Base-by-base conservation (phyloP, 1,284 basidiomycete species). In the Rhodofomes roseus region DNA sequence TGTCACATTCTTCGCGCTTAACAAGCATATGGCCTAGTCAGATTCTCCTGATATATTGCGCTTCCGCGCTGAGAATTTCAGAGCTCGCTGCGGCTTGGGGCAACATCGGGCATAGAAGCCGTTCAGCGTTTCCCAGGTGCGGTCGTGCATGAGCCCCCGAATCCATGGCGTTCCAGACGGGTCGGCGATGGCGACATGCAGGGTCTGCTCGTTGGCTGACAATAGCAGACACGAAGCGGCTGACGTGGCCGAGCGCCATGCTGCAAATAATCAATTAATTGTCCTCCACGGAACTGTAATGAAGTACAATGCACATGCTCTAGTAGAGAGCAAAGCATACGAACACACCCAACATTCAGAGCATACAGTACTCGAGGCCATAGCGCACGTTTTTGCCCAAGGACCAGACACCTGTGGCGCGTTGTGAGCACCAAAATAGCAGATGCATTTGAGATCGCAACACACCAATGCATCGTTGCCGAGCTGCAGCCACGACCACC, bases 201-300 rank as follows among this genome's bases (percentile, higher is more conserved):
- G 31, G 11, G 31, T 4, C 4, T 34, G 31, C 31, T 5, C 5
- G 31, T 11, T n/a, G n/a, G n/a, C n/a, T n/a, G n/a, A n/a, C 5
- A 34, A 5, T 34, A 11, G 31, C 22, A 20, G 20, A 6, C 27
- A 52, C 14, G 44, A 22, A n/a, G 37, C 37, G 37, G 9, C 37
- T 18, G 31, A 34, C 37, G 37, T 14, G 5, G 37, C 5, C 29
- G 27, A 20, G 9, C n/a, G 8, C 18, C 4, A 16, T 52, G 36
- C 50, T 34, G 50, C n/a, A 52, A 52, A 52, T 52, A 52, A 52
- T 20, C 50, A 23, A 52, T 37, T 37, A 22, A 52, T 52, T 52
- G 34, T 52, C 50, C 50, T 14, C 22, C 27, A 52, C 50, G 29
- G 22, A 22, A 20, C 27, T 31, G 9, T 12, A 22, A 3, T 16